Evolutionary conservation across 169 alveolate genomes (phyloP).

Genomic region (Eimeria sp.): DNA sequence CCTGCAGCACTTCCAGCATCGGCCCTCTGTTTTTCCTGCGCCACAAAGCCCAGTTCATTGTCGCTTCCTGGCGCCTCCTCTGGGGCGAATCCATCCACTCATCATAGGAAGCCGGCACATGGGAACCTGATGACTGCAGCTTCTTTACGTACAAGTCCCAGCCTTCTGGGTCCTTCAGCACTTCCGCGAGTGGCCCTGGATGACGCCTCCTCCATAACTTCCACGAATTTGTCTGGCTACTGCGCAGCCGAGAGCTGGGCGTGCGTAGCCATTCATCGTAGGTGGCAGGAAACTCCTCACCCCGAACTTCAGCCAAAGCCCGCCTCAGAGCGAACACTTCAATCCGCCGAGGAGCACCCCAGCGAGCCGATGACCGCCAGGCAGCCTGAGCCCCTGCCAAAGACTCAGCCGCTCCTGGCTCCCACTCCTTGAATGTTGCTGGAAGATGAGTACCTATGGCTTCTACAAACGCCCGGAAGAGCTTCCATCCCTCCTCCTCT

Average conservation of each 20-base stretch:
- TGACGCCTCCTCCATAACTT: constrained; percentile 68
- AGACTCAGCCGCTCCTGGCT: constrained; percentile 35
- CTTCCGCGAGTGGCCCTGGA: constrained; percentile 74
- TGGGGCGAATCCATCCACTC: constrained; percentile 76
- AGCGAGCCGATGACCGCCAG: constrained; percentile 1
- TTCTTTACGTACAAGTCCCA: constrained; percentile 59
- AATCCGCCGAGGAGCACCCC: constrained; percentile 29
- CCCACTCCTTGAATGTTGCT: constrained; percentile 42
- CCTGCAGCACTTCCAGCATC: constrained; percentile 77
- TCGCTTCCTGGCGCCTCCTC: constrained; percentile 68
- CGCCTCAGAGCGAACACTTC: constrained; percentile 36
- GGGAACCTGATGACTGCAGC: constrained; percentile 36
- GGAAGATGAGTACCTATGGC: constrained; percentile 36
- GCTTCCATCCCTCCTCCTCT: constrained; percentile 75
- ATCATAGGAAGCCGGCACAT: constrained; percentile 71
- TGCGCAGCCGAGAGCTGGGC: constrained; percentile 28
- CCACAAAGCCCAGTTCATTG: constrained; percentile 76
- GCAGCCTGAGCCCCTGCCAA: constrained; percentile 37
- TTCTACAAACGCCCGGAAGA: constrained; percentile 44
- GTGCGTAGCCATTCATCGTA: constrained; percentile 78
- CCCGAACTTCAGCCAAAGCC: constrained; percentile 55
- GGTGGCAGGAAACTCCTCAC: constrained; percentile 49
- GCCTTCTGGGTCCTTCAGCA: constrained; percentile 79
- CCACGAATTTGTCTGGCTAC: constrained; percentile 63
- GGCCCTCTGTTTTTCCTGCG: constrained; percentile 69